A percentile compares a stretch with the other conserved stretches of the same genome.
Conservation (phyloP, 306 rosid species). For the Arachis hypogaea region DNA sequence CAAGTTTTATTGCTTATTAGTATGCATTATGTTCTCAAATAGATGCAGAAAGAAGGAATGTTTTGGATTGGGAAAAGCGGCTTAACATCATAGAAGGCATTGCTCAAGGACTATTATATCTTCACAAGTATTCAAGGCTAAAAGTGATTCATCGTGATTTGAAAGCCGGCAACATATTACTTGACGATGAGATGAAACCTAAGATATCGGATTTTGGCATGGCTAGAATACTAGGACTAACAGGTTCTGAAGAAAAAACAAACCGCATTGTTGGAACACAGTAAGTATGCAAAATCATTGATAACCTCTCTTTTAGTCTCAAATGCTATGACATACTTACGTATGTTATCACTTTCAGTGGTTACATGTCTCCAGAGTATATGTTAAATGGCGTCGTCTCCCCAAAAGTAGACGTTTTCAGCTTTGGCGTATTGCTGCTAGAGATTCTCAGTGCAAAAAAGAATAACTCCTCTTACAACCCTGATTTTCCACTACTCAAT, state of each 20-base stretch:
- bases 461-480: constrained; percentile 5
- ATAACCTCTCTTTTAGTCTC: not conserved
- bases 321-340: not conserved
- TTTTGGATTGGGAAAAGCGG: constrained; percentile 43
- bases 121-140: constrained; percentile 51
- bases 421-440: constrained; percentile 44
- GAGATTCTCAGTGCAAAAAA: constrained; percentile 42
- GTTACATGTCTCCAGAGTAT: constrained; percentile 37
- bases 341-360: constrained; percentile 9
- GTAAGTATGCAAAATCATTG: constrained; percentile 25
- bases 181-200: constrained; percentile 48
- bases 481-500: constrained; percentile 2
- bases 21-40: not conserved
- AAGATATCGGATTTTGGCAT: constrained; percentile 56
- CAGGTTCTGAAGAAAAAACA: constrained; percentile 40
- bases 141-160: constrained; percentile 46
- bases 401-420: constrained; percentile 45
- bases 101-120: constrained; percentile 50
- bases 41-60: constrained; percentile 30
- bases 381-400: constrained; percentile 45
- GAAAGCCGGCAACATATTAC: constrained; percentile 47
- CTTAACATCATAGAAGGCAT: constrained; percentile 46
- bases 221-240: constrained; percentile 43
- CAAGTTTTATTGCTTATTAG: not conserved
- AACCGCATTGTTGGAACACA: constrained; percentile 46